A percentile compares a stretch with the other conserved stretches of the same genome.
These are phyloP conservation scores for Tolypocladium tropicale DNA, from an alignment of 2,329 filamentous ascomycete genomes.

Conservation along the genomic window DNA sequence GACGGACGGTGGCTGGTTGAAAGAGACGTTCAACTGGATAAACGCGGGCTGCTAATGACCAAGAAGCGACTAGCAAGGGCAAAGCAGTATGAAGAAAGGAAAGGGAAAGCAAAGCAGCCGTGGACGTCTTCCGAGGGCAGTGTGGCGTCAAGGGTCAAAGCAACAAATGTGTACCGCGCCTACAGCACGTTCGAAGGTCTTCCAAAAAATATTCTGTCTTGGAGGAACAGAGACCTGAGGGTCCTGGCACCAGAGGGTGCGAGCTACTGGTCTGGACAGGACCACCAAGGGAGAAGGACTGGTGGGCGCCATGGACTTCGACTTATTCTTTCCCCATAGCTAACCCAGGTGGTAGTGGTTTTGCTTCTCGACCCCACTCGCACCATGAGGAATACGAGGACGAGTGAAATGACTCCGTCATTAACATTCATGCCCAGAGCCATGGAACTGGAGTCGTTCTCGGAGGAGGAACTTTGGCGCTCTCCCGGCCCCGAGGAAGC, in stretches of 20 bases:
- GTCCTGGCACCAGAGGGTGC: conserved; percentile 16
- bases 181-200: conserved; percentile 16
- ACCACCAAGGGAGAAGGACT: conserved; percentile 10
- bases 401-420: conserved; percentile 9
- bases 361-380: conserved; percentile 10
- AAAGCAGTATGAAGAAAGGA: conserved; percentile 4
- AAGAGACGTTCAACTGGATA: conserved; percentile 12
- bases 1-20: conserved; percentile 13
- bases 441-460: conserved; percentile 16
- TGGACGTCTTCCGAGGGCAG: not conserved
- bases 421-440: conserved; percentile 18
- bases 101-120: not conserved
- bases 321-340: not conserved
- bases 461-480: conserved; percentile 16
- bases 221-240: conserved; percentile 15
- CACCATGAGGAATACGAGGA: conserved; percentile 12
- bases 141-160: conserved; percentile 8
- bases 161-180: conserved; percentile 15
- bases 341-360: not conserved
- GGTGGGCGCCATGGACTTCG: conserved; percentile 5
- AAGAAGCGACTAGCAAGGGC: conserved; percentile 4
- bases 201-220: conserved; percentile 10
- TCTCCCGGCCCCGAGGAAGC: conserved; percentile 13
- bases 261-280: conserved; percentile 13
- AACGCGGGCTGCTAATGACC: conserved; percentile 11